These are phyloP conservation scores for Acrodontium crateriforme DNA, from an alignment of 2,329 filamentous ascomycete genomes.

Conservation along the genomic window DNA sequence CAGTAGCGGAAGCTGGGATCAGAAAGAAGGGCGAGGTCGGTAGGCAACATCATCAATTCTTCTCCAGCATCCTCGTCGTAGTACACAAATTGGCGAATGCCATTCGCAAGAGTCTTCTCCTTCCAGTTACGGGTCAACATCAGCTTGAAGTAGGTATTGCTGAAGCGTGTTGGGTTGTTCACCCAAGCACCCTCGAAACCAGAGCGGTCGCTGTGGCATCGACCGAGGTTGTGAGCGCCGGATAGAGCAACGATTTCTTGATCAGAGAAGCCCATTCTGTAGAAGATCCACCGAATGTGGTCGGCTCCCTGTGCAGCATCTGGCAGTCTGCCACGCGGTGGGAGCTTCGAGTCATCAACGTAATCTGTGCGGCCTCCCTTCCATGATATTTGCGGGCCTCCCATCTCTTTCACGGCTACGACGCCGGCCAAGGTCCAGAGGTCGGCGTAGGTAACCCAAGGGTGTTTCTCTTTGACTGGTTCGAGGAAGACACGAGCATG, in stretches of 20 bases:
- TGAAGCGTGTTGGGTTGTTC: slow-evolving; percentile 39
- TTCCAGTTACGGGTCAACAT: slow-evolving; percentile 40
- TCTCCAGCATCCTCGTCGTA: slow-evolving; percentile 43
- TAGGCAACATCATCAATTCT: slow-evolving; percentile 53
- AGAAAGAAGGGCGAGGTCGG: slow-evolving; percentile 44
- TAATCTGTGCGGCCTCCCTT: slow-evolving; percentile 46
- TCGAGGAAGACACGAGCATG: slow-evolving; percentile 51
- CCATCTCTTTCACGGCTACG: slow-evolving; percentile 46
- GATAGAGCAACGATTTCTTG: slow-evolving; percentile 45
- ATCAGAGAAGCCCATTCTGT: slow-evolving; percentile 47
- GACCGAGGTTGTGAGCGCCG: slow-evolving; percentile 43
- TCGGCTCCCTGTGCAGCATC: slow-evolving; percentile 41
- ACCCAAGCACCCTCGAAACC: slow-evolving; percentile 46
- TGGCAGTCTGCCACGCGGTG: slow-evolving; percentile 43
- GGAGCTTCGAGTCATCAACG: slow-evolving; percentile 46
- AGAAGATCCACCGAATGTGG: slow-evolving; percentile 42
- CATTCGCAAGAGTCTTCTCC: slow-evolving; percentile 38
- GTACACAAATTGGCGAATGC: slow-evolving; percentile 44
- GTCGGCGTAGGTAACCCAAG: slow-evolving; percentile 53
- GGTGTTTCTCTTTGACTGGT: slow-evolving; percentile 43
- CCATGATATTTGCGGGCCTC: slow-evolving; percentile 45
- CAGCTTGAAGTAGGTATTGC: slow-evolving; percentile 44
- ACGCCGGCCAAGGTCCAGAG: slow-evolving; percentile 50
- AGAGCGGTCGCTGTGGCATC: slow-evolving; percentile 41
- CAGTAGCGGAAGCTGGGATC: slow-evolving; percentile 41